phyloP scores from a whole-genome alignment of 2,329 filamentous ascomycete species.

The Alternaria sp. region DNA sequence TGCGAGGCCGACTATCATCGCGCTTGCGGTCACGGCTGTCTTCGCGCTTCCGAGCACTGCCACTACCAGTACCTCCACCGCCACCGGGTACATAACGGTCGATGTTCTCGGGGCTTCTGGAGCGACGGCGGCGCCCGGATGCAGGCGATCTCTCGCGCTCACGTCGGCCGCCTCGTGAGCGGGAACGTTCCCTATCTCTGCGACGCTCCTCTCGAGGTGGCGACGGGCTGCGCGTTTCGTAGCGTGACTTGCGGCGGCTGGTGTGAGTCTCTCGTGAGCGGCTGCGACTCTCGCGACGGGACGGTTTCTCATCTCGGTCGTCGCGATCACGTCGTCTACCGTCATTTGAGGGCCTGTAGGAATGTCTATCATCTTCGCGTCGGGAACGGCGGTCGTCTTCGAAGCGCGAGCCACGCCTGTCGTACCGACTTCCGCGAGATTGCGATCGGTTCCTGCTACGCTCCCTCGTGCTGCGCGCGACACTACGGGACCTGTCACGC shows the following conservation, averaged over 20 bases:
- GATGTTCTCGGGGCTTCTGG: constrained; percentile 47
- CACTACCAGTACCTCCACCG: constrained; percentile 15
- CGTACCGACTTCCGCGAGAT: constrained; percentile 42
- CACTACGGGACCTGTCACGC: constrained; percentile 39
- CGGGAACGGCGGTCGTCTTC: constrained; percentile 34
- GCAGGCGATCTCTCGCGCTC: constrained; percentile 24
- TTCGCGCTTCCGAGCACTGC: constrained; percentile 33
- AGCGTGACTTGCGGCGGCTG: constrained; percentile 38
- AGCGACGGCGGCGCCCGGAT: constrained; percentile 27
- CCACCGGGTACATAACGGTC: constrained; percentile 47
- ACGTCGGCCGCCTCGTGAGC: constrained; percentile 26
- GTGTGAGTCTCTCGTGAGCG: constrained; percentile 39
- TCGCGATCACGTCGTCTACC: constrained; percentile 29
- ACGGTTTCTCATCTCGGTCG: constrained; percentile 24
- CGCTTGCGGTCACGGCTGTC: constrained; percentile 29
- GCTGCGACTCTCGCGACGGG: constrained; percentile 39
- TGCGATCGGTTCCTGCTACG: constrained; percentile 38
- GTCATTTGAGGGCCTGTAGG: constrained; percentile 34
- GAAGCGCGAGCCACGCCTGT: constrained; percentile 32
- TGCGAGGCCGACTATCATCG: constrained; percentile 32
- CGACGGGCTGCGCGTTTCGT: constrained; percentile 35
- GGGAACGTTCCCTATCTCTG: constrained; percentile 34
- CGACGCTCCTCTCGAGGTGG: constrained; percentile 28
- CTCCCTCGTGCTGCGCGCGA: constrained; percentile 35
- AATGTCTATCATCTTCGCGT: constrained; percentile 35